phyloP scores from a whole-genome alignment of 1,139 yeast genomes.

The Chernovozyma aurita region DNA sequence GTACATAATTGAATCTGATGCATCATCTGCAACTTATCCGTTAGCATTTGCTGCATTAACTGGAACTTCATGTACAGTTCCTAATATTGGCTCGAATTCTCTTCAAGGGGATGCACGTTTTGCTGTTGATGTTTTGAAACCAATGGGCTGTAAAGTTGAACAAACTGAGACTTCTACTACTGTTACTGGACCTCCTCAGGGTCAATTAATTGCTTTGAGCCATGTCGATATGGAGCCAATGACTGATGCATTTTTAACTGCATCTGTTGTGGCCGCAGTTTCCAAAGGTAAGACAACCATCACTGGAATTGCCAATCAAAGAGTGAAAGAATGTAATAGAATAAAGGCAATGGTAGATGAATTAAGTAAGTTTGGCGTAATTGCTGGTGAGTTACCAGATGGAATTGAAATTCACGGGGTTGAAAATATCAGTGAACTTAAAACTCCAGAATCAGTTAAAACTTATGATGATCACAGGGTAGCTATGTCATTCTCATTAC shows the following conservation, averaged over 20 bases:
- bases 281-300: conserved; percentile 70
- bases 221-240: conserved; percentile 97
- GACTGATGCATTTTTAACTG: conserved; percentile 98
- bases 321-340: conserved; percentile 96
- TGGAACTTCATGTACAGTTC: conserved; percentile 87
- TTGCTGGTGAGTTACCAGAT: conserved; percentile 79
- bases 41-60: conserved; percentile 97
- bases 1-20: conserved; percentile 92
- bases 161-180: conserved; percentile 86
- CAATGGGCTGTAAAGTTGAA: conserved; percentile 90
- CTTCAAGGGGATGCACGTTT: conserved; percentile 97
- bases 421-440: conserved; percentile 35
- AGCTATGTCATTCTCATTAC: conserved; percentile 92
- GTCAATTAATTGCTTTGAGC: conserved; percentile 62
- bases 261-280: conserved; percentile 93
- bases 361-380: conserved; percentile 85
- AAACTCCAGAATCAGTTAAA: conserved; percentile 41
- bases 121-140: conserved; percentile 85
- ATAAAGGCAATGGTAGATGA: conserved; percentile 92
- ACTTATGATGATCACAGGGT: conserved; percentile 97
- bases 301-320: conserved; percentile 94
- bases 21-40: conserved; percentile 98
- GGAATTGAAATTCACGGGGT: conserved; percentile 83
- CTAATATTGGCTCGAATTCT: conserved; percentile 88
- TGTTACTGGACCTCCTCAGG: conserved; percentile 81